Evolutionary conservation across 495 filamentous ascomycete species (phyloP).

Genomic region (Aspergillus baeticus): DNA sequence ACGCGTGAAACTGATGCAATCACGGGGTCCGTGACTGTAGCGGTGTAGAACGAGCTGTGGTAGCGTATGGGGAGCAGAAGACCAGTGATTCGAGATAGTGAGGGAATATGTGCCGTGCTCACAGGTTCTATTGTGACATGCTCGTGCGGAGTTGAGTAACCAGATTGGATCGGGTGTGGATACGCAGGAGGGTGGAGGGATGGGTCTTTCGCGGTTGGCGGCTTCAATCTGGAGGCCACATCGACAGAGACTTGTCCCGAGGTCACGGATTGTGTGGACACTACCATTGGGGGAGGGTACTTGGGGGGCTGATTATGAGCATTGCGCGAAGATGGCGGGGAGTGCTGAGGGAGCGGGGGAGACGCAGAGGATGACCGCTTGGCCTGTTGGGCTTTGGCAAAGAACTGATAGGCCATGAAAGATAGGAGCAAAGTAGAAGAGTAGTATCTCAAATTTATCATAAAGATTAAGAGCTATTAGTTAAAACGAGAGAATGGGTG

Average conservation of each 20-base stretch:
- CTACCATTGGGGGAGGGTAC: constrained; percentile 29
- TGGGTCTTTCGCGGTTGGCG: constrained; percentile 25
- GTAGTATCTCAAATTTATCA: background rate
- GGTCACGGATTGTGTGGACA: constrained; percentile 17
- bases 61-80: constrained; percentile 87
- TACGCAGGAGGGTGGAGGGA: constrained; percentile 34
- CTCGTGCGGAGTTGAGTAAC: constrained; percentile 37
- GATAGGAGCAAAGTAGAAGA: background rate
- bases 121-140: constrained; percentile 58
- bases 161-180: constrained; percentile 27
- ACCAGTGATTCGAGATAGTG: constrained; percentile 76
- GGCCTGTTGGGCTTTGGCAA: constrained; percentile 35
- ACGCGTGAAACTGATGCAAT: constrained; percentile 73
- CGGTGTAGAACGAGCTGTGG: constrained; percentile 80
- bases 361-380: constrained; percentile 24
- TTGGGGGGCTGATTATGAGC: constrained; percentile 28
- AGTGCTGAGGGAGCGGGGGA: constrained; percentile 24
- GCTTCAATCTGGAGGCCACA: constrained; percentile 24
- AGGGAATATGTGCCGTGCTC: constrained; percentile 61
- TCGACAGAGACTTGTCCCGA: constrained; percentile 16
- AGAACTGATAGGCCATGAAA: constrained; percentile 44
- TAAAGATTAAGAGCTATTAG: background rate
- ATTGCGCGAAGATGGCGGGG: constrained; percentile 12
- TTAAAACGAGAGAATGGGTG: background rate
- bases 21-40: constrained; percentile 64